phyloP scores from a whole-genome alignment of 257 asterid genomes.

The Solanum virginianum region DNA sequence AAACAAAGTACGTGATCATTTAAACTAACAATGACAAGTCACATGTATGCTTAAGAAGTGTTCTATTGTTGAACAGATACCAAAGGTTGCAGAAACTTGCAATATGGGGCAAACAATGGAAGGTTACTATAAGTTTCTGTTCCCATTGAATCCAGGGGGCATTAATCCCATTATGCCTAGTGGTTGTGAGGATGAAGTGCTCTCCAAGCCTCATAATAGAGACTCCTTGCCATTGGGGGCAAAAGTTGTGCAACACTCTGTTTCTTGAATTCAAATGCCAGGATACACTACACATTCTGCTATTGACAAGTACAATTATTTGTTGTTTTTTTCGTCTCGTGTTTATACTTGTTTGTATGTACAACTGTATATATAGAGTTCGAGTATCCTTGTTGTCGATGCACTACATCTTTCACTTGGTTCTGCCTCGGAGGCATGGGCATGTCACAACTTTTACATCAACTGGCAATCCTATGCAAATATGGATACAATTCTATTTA shows the following conservation, averaged over 20 bases:
- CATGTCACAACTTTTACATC: background rate
- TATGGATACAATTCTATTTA: background rate
- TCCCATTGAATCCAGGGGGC: conserved; percentile 82
- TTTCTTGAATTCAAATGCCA: conserved; percentile 4
- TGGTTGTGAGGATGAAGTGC: conserved; percentile 35
- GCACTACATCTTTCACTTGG: background rate
- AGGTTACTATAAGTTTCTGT: conserved; percentile 74
- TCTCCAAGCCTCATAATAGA: conserved; percentile 49
- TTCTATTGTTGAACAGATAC: conserved; percentile 41
- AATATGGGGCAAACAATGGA: conserved; percentile 69
- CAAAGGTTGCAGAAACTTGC: conserved; percentile 84
- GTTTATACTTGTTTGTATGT: background rate
- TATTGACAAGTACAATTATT: background rate
- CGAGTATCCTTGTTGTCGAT: background rate
- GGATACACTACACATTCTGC: background rate
- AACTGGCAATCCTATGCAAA: background rate
- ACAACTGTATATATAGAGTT: background rate
- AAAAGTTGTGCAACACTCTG: conserved; percentile 6
- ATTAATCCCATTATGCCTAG: conserved; percentile 59
- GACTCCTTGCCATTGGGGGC: conserved; percentile 12
- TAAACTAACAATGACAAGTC: background rate
- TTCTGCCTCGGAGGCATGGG: background rate
- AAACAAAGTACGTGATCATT: background rate
- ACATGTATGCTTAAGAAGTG: background rate
- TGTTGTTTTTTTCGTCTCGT: background rate